Base-by-base conservation (phyloP, 495 filamentous ascomycete species). In the Pyronema omphalodes region DNA sequence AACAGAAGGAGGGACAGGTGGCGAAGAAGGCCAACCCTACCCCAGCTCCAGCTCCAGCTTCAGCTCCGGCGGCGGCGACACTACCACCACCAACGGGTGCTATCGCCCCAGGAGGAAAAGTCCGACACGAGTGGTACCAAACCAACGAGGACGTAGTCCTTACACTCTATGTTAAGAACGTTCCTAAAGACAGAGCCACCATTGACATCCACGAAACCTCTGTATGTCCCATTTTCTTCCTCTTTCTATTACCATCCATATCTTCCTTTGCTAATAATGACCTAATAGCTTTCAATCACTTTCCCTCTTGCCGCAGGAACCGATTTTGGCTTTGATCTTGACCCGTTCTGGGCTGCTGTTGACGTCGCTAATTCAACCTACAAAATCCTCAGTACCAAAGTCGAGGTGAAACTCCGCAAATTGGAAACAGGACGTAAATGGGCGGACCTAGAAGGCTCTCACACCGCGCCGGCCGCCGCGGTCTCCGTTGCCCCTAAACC, bases 101-200 rank as follows among this genome's bases (percentile, higher is more conserved):
- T 4, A 71, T 69, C 43, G 79, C 78, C 15, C 71, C 76, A 0
- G 68, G 70, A 9, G 69, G 71, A 60, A 84, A 84, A 66, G 77
- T 87, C 55, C 74, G 83, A 9, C 76, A 87, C 59, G 85, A 88
- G 51, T 88, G 82, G 81, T 88, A 85, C 68, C 85, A 89, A 60
- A 83, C 77, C 3, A 60, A 63, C 6, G 74, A 78, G 3, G 74
- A 70, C 12, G 78, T 88, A 29, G 76, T 79, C 12, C 74, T 88
- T 53, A 79, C 79, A 0, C 69, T 89, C 7, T 78, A 84, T 51
- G 81, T 78, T 3, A 88, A 86, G 64, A 80, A 80, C 9, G 73
- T 87, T 0, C 73, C 76, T 4, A 80, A 81, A 59, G 80, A 82
- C 23, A 73, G 73, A 44, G 68, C 78, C 3, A 65, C 69, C 12